A percentile compares a stretch with the other conserved stretches of the same genome.
Conservation (phyloP, 2,329 filamentous ascomycete species). For the Microcera coccophila region DNA sequence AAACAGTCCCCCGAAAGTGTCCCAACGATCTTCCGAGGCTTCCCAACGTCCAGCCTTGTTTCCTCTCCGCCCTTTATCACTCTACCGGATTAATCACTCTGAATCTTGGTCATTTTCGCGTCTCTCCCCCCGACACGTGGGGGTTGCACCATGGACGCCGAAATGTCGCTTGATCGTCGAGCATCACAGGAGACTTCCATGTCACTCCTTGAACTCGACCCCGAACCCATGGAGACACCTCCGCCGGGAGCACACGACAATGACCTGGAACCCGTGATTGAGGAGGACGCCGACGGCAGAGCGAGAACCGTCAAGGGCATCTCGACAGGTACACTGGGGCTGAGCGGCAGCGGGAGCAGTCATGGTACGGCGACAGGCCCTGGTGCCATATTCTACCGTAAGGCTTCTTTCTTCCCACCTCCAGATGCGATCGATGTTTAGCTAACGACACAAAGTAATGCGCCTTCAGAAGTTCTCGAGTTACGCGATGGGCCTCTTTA, state of each 20-base stretch:
- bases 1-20: too few species aligned
- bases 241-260: conserved; percentile 46
- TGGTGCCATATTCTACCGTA: conserved; percentile 73
- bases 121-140: conserved; percentile 3
- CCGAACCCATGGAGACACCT: conserved; percentile 65
- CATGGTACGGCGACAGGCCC: conserved; percentile 41
- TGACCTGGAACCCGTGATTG: conserved; percentile 16
- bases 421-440: conserved; percentile 2
- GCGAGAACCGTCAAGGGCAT: conserved; percentile 37
- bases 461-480: conserved; percentile 85
- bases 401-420: conserved; percentile 25
- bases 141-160: conserved; percentile 23
- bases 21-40: background rate
- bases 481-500: conserved; percentile 76
- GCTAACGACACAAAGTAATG: conserved; percentile 18
- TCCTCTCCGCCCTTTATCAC: background rate
- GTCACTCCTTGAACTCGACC: conserved; percentile 74
- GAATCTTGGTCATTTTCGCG: conserved; percentile 4
- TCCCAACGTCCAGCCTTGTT: background rate
- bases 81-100: background rate
- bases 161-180: conserved; percentile 19
- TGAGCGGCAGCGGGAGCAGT: conserved; percentile 48
- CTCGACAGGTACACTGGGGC: conserved; percentile 45
- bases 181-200: conserved; percentile 39
- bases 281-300: conserved; percentile 32